Evolutionary conservation across 805 yeast genomes (phyloP).

Genomic region (Pichia eremophila): DNA sequence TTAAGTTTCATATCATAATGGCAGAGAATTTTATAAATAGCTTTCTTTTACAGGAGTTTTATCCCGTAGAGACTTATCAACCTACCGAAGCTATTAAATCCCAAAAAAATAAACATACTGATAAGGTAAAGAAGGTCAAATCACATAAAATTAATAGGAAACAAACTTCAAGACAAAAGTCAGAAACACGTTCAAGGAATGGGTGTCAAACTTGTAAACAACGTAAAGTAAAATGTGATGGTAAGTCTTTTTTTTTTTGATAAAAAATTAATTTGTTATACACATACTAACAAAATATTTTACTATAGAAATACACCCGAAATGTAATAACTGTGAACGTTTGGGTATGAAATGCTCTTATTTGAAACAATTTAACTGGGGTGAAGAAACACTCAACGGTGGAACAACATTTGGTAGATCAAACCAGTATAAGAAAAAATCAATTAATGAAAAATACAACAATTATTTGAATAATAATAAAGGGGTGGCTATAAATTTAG

Average conservation of each 20-base stretch:
- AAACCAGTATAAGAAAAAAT: slow-evolving; percentile 1
- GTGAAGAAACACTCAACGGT: slow-evolving; percentile 1
- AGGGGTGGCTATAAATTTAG: neutral
- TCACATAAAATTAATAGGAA: neutral
- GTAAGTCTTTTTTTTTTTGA: neutral
- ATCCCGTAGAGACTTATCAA: neutral
- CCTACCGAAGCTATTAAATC: neutral
- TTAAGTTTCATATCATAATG: no score
- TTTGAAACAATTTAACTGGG: slow-evolving; percentile 13
- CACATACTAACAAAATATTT: neutral
- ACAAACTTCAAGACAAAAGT: neutral
- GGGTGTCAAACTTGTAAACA: slow-evolving; percentile 1
- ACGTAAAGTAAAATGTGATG: slow-evolving; percentile 4
- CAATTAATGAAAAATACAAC: neutral
- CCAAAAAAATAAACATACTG: no score
- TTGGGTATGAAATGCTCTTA: slow-evolving; percentile 15
- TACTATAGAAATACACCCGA: slow-evolving; percentile 8
- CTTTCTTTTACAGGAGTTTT: neutral
- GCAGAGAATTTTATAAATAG: no score
- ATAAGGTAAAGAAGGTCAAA: neutral
- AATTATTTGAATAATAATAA: neutral
- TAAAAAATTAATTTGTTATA: neutral
- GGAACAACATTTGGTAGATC: slow-evolving; percentile 3
- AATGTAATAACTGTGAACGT: slow-evolving; percentile 15
- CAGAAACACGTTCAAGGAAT: slow-evolving; percentile 1